Evolutionary conservation across 2,329 filamentous ascomycete species (phyloP), one percentile per base, ranked within the genome.

Genomic region (Monosporascus ibericus): DNA sequence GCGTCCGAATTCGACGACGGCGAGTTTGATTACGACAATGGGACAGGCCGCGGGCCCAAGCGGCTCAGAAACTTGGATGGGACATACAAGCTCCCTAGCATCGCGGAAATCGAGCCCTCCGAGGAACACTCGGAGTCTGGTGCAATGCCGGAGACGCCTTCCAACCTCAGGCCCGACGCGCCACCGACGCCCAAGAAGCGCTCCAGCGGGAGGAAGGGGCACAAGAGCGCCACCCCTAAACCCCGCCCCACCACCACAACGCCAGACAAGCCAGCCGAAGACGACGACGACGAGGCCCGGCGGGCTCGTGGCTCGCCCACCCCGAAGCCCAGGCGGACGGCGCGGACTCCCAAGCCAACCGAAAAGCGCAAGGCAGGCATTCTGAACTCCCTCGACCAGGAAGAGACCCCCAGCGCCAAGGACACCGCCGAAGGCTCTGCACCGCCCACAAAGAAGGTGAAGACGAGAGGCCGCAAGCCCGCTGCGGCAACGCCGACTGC

Each of bases 111-210:
- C 6, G 54, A 57, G 14, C 25, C 50, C 14, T 38, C 49, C 3
- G 61, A 65, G 46, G 63, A 65, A 48, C 60, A 58, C 55, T 63
- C 60, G 20, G 63, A 65, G 54, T 47, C 40, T 5, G 53, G 55
- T 50, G 63, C 63, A n/a, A 61, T 58, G 9, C 9, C 55, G 6
- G 63, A 65, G 20, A 55, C 59, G 1, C 22, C 57, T 5, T 39
- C 37, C 5, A 56, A 63, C 36, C 48, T 65, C 14, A 52, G 24
- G 1, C 25, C 38, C 1, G 48, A 56, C 27, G 44, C 55, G n/a
- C 50, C 52, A n/a, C 48, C n/a, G 8, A 44, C 44, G 22, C 50
- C 50, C 8, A 47, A 20, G 15, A 51, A 51, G 37, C 50, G 50
- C 17, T 20, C 37, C 50, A 22, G 14, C 25, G 18, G 22, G 27